Evolutionary conservation across 129 eudicot genomes (phyloP).

Genomic region (Smallanthus sonchifolius): DNA sequence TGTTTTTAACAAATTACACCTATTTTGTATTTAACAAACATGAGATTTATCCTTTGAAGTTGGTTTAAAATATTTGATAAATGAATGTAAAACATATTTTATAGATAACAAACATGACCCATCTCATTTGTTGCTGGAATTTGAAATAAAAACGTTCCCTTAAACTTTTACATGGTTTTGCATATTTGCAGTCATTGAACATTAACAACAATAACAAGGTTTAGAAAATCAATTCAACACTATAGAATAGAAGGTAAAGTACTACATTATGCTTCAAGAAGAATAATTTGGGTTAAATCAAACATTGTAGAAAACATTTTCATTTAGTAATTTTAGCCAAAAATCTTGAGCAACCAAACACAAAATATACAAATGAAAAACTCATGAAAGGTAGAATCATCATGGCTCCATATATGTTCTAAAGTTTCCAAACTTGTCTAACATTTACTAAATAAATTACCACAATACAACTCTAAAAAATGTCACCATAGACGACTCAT

Average conservation of each 20-base stretch:
- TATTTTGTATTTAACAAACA: too few relatives aligned
- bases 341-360: background rate
- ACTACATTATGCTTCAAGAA: too few relatives aligned
- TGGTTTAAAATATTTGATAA: too few relatives aligned
- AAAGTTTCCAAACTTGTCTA: constrained; percentile 27
- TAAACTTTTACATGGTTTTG: too few relatives aligned
- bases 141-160: too few relatives aligned
- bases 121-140: background rate
- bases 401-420: constrained; percentile 31
- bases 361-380: background rate
- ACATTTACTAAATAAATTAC: constrained; percentile 29
- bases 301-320: background rate
- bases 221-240: background rate
- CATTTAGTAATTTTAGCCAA: background rate
- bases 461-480: constrained; percentile 20
- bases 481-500: constrained; percentile 15
- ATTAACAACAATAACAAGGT: background rate
- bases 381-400: constrained; percentile 9
- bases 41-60: too few relatives aligned
- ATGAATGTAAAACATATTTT: too few relatives aligned
- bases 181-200: background rate
- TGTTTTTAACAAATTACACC: too few relatives aligned
- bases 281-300: too few relatives aligned
- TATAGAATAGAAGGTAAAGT: too few relatives aligned
- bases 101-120: too few relatives aligned